These are phyloP conservation scores for Athelia sp. DNA, from an alignment of 1,284 basidiomycete genomes.

Conservation along the genomic window DNA sequence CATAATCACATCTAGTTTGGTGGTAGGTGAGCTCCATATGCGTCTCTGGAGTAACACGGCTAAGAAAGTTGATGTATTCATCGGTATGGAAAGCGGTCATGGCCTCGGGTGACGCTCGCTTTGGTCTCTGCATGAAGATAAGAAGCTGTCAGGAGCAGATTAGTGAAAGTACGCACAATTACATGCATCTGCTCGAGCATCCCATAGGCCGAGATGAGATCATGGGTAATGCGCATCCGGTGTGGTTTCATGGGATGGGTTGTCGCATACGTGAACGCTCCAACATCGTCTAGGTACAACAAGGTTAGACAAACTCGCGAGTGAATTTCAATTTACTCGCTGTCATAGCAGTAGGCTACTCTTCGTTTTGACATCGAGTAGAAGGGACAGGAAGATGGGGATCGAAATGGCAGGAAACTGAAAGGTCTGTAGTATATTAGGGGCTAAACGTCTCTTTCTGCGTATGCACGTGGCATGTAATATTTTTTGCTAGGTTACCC, in stretches of 20 bases:
- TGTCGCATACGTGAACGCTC: conserved; percentile 81
- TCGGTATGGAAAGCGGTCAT: conserved; percentile 96
- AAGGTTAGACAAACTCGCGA: too few species aligned
- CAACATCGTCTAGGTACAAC: too few species aligned
- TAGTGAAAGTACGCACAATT: too few species aligned
- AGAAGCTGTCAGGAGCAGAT: too few species aligned
- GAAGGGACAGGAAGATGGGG: too few species aligned
- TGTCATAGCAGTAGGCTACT: conserved; percentile 61
- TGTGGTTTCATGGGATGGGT: conserved; percentile 96
- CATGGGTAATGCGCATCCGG: conserved; percentile 89
- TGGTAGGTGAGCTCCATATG: too few species aligned
- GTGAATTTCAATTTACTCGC: too few species aligned
- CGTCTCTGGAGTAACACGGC: conserved; percentile 78
- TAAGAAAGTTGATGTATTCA: conserved; percentile 90
- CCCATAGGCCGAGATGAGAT: conserved; percentile 86
- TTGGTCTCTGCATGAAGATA: conserved; percentile 69
- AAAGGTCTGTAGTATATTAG: too few species aligned
- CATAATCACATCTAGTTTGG: background rate
- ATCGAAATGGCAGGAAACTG: too few species aligned
- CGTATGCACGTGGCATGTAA: too few species aligned
- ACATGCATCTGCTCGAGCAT: conserved; percentile 92
- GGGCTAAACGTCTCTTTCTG: too few species aligned
- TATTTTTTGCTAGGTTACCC: too few species aligned
- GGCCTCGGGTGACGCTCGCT: conserved; percentile 97
- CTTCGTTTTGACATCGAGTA: conserved; percentile 46